A percentile compares a stretch with the other conserved stretches of the same genome.
These are phyloP conservation scores for Sporothrix pallida DNA, from an alignment of 2,329 filamentous ascomycete species.

Conservation along the genomic window DNA sequence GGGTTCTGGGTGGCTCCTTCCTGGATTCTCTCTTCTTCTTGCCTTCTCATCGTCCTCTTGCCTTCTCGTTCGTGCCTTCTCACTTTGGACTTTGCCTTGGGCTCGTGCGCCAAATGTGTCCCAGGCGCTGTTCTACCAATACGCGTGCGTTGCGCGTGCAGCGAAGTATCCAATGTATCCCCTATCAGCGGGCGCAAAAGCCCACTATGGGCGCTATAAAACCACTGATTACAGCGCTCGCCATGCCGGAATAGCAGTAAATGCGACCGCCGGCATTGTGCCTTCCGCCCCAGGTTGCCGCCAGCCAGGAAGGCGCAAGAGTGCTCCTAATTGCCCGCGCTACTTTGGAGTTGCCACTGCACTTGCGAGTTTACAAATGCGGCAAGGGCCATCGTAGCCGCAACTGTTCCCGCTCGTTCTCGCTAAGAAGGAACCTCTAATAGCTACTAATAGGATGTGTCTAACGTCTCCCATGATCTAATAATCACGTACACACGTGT, in stretches of 20 bases:
- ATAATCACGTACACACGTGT: no score
- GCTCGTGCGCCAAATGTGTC: conserved; percentile 14
- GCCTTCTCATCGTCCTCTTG: neutral
- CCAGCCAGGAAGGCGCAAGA: neutral
- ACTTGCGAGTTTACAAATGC: neutral
- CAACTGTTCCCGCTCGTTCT: conserved; percentile 1
- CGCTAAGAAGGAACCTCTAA: neutral
- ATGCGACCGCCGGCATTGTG: conserved; percentile 29
- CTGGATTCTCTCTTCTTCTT: neutral
- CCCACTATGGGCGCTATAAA: conserved; percentile 24
- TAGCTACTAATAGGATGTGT: neutral
- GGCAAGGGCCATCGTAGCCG: neutral
- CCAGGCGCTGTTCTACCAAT: neutral
- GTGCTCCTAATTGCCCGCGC: no score
- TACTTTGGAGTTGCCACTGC: neutral
- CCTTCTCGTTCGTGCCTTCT: conserved; percentile 9
- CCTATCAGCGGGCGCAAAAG: neutral
- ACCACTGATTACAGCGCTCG: conserved; percentile 5
- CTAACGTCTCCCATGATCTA: no score
- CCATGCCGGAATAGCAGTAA: conserved; percentile 32
- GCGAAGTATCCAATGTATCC: neutral
- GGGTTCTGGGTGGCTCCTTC: neutral
- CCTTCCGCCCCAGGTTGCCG: conserved; percentile 4
- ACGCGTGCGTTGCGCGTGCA: conserved; percentile 24
- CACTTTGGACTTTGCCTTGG: conserved; percentile 1